Evolutionary conservation across 208 protist species (phyloP).

Genomic region (Leptomonas seymouri): DNA sequence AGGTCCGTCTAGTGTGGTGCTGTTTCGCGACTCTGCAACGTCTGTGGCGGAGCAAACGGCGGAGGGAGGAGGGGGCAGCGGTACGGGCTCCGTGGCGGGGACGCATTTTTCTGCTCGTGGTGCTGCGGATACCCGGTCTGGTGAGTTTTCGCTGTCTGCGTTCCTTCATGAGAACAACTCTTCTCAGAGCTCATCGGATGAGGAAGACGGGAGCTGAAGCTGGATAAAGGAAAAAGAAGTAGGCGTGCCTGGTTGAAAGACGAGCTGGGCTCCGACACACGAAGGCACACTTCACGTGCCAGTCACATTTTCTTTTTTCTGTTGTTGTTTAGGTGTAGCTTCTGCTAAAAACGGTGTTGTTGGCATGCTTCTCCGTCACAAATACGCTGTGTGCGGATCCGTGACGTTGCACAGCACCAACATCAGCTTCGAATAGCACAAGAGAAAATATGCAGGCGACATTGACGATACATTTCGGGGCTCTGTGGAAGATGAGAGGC

Average conservation of each 20-base stretch:
- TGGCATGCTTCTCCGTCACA: too few relatives aligned
- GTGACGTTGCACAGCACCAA: too few relatives aligned
- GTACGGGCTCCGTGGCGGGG: neutral
- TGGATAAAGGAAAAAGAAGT: neutral
- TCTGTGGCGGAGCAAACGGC: neutral
- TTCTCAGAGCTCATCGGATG: constrained; percentile 6
- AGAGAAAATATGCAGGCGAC: too few relatives aligned
- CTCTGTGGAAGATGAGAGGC: too few relatives aligned
- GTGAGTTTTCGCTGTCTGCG: constrained; percentile 20
- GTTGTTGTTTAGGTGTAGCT: too few relatives aligned
- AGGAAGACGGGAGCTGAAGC: neutral
- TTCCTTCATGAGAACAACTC: constrained; percentile 19
- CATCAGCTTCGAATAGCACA: too few relatives aligned
- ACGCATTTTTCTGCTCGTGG: neutral
- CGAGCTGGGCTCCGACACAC: too few relatives aligned
- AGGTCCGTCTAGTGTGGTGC: constrained; percentile 26
- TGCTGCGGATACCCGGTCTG: neutral
- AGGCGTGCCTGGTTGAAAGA: neutral
- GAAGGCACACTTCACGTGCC: too few relatives aligned
- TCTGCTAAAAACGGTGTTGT: too few relatives aligned
- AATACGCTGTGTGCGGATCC: too few relatives aligned
- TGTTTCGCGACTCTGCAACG: constrained; percentile 9
- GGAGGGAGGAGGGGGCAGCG: neutral
- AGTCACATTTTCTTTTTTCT: too few relatives aligned
- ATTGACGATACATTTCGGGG: too few relatives aligned